Evolutionary conservation across 2,329 filamentous ascomycete genomes (phyloP).

Genomic region (Apiospora kogelbergensis): DNA sequence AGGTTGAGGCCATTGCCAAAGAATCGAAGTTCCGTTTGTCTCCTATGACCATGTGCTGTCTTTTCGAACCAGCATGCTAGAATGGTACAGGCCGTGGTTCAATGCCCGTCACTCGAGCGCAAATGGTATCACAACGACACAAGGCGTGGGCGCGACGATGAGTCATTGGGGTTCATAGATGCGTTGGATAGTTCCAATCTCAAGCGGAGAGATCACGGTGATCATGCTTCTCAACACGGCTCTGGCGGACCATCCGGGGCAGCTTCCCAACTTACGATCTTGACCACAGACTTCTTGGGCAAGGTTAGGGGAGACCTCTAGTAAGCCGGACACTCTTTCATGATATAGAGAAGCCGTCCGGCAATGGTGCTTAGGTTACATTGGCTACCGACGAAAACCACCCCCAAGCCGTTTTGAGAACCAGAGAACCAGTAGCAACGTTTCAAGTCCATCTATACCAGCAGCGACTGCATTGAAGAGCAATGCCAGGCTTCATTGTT

Average conservation of each 20-base stretch:
- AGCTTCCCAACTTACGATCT: not conserved
- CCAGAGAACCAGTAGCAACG: too few relatives aligned
- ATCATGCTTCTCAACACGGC: not conserved
- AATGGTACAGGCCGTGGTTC: not conserved
- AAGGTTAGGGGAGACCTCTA: too few relatives aligned
- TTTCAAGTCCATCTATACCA: too few relatives aligned
- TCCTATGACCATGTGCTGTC: not conserved
- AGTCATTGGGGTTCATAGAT: not conserved
- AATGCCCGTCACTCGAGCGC: not conserved
- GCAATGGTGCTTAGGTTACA: too few relatives aligned
- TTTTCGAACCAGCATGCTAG: not conserved
- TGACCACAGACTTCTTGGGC: not conserved
- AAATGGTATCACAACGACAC: too few relatives aligned
- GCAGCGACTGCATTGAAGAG: too few relatives aligned
- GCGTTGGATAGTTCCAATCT: not conserved
- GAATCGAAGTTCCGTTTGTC: constrained; percentile 6
- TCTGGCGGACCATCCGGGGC: not conserved
- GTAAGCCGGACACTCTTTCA: not conserved
- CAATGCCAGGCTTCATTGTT: too few relatives aligned
- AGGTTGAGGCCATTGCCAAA: constrained; percentile 12
- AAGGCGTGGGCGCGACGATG: not conserved
- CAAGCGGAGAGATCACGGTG: too few relatives aligned
- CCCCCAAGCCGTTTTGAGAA: too few relatives aligned
- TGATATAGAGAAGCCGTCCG: not conserved
- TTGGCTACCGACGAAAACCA: too few relatives aligned